Percentiles rank a stretch among this genome's conserved stretches.
phyloP scores from a whole-genome alignment of 208 protist genomes.

The Crithidia expoeki region DNA sequence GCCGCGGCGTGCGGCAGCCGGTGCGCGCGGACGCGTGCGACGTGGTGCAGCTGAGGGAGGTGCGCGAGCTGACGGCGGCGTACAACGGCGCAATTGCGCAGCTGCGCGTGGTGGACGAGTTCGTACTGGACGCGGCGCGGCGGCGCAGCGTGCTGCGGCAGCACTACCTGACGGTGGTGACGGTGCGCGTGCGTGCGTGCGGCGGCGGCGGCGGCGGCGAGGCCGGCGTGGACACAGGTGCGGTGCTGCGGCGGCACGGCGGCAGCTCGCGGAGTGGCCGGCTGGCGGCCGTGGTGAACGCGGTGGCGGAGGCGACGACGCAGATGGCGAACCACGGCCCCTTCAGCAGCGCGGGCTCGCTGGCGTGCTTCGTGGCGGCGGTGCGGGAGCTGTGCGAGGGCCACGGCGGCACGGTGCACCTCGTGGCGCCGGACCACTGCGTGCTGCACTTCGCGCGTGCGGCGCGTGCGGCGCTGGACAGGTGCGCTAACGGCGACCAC shows the following conservation, averaged over 20 bases:
- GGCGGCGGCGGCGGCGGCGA: not conserved
- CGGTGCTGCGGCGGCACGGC: conserved; percentile 6
- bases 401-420: conserved; percentile 22
- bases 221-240: not conserved
- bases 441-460: conserved; percentile 32
- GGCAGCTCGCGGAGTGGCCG: not conserved
- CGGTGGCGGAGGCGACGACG: conserved; percentile 6
- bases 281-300: conserved; percentile 7
- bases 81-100: conserved; percentile 28
- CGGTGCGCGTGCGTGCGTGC: conserved; percentile 11
- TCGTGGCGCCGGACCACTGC: conserved; percentile 28
- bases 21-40: conserved; percentile 9
- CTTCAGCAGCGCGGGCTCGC: conserved; percentile 16
- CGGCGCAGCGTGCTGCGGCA: not conserved
- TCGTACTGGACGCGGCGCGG: conserved; percentile 12
- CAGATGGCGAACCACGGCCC: conserved; percentile 21
- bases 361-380: conserved; percentile 24
- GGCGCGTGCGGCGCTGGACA: conserved; percentile 3
- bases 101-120: conserved; percentile 30
- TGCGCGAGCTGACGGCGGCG: conserved; percentile 10
- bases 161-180: conserved; percentile 14
- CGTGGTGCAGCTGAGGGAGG: conserved; percentile 15
- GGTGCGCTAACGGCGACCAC: not conserved
- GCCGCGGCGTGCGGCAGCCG: conserved; percentile 9
- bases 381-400: conserved; percentile 28